Conservation (phyloP, 1,139 yeast genomes). For the Tardiomyces depauwii region DNA sequence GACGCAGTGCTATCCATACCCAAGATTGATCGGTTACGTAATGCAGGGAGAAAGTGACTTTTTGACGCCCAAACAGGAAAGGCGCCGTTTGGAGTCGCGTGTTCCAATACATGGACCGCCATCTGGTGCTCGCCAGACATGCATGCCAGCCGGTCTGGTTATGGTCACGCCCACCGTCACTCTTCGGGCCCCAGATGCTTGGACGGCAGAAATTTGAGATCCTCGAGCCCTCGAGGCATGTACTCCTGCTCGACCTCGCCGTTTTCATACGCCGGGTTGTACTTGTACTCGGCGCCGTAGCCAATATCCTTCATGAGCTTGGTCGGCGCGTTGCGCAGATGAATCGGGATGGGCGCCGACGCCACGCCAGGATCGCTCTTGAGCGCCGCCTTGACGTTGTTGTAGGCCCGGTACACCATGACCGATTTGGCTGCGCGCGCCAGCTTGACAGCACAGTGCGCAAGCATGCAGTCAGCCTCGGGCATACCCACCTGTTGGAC, state of each 20-base stretch:
- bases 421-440: constrained; percentile 83
- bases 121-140: no score
- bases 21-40: no score
- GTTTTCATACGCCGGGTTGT: constrained; percentile 66
- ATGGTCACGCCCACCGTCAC: no score
- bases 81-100: no score
- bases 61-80: no score
- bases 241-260: constrained; percentile 62
- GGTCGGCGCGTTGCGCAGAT: constrained; percentile 91
- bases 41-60: no score
- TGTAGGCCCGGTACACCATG: constrained; percentile 70
- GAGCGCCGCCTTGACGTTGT: constrained; percentile 48
- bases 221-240: constrained; percentile 24
- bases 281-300: constrained; percentile 73
- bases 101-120: no score
- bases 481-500: constrained; percentile 94
- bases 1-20: no score
- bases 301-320: constrained; percentile 80
- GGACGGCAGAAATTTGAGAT: constrained; percentile 29
- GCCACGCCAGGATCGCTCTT: constrained; percentile 48
- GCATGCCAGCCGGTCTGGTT: no score
- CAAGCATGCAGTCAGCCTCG: constrained; percentile 82
- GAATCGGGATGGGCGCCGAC: constrained; percentile 37
- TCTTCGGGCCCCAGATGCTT: constrained; percentile 27
- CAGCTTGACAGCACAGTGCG: constrained; percentile 82